These are phyloP conservation scores for Blastosporella zonata DNA, from an alignment of 1,284 basidiomycete species.

Conservation along the genomic window DNA sequence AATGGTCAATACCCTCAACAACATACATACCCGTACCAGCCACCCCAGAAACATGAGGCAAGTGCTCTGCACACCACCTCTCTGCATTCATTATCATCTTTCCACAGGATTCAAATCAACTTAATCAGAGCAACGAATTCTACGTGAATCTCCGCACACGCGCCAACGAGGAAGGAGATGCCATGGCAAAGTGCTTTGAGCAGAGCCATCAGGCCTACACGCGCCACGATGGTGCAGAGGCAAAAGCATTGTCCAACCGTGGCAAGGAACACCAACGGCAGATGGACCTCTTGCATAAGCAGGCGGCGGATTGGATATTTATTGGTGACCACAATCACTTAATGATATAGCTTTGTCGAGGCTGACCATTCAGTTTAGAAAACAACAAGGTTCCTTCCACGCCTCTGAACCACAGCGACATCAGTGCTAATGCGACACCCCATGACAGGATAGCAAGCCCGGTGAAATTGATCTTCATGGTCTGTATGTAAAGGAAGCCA, in stretches of 20 bases:
- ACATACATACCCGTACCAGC: background rate
- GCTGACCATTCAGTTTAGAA: constrained; percentile 42
- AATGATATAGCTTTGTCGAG: background rate
- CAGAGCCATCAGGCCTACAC: constrained; percentile 68
- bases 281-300: constrained; percentile 80
- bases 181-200: constrained; percentile 70
- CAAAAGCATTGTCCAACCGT: constrained; percentile 81
- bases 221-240: constrained; percentile 71
- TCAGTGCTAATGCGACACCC: background rate
- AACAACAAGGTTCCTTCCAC: constrained; percentile 69
- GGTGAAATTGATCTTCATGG: constrained; percentile 90
- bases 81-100: background rate
- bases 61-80: background rate
- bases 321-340: constrained; percentile 41
- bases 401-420: background rate
- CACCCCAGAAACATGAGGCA: constrained; percentile 9
- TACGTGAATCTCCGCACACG: constrained; percentile 69
- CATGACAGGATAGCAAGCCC: constrained; percentile 55
- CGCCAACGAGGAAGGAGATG: constrained; percentile 71
- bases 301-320: constrained; percentile 92
- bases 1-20: constrained; percentile 1
- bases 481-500: constrained; percentile 92
- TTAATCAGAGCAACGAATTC: constrained; percentile 68
- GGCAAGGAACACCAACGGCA: constrained; percentile 80
- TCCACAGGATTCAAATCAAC: constrained; percentile 54